Conservation (phyloP, 2,329 filamentous ascomycete genomes). For the Diplodia scrobiculata region DNA sequence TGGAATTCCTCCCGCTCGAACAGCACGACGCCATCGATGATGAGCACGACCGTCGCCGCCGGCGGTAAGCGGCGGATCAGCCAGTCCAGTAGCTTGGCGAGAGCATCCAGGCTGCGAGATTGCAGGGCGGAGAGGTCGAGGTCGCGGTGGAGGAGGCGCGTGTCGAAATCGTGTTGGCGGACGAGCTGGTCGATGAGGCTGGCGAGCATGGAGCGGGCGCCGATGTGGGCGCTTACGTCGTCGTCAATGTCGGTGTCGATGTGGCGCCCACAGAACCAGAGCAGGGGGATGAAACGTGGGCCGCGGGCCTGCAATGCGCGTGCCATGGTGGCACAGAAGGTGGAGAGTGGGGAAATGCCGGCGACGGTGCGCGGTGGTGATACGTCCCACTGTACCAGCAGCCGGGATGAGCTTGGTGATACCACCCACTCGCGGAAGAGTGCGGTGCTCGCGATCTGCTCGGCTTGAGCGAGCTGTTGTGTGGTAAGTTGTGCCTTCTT, state of each 20-base stretch:
- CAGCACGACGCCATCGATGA: conserved; percentile 25
- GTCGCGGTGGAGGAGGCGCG: not conserved
- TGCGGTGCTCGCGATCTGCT: not conserved
- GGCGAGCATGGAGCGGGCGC: not conserved
- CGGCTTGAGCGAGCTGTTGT: not conserved
- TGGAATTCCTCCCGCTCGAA: conserved; percentile 25
- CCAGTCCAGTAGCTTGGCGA: not conserved
- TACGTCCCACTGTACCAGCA: not conserved
- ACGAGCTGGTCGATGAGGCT: not conserved
- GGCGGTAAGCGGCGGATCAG: not conserved
- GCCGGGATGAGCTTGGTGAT: not conserved
- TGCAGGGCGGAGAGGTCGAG: not conserved
- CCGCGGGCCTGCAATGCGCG: not conserved
- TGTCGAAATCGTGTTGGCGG: not conserved
- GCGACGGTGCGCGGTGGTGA: not conserved
- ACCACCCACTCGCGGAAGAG: not conserved
- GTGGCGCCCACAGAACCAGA: not conserved
- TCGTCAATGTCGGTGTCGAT: not conserved
- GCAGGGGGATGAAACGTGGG: not conserved
- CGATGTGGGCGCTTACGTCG: not conserved
- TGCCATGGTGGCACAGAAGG: not conserved
- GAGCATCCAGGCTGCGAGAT: not conserved
- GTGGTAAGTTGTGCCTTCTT: not conserved
- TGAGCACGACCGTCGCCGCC: conserved; percentile 21
- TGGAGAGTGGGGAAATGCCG: not conserved